A percentile compares a stretch with the other conserved stretches of the same genome.
phyloP scores from a whole-genome alignment of 2,329 filamentous ascomycete genomes.

The Xylaria hypoxylon region DNA sequence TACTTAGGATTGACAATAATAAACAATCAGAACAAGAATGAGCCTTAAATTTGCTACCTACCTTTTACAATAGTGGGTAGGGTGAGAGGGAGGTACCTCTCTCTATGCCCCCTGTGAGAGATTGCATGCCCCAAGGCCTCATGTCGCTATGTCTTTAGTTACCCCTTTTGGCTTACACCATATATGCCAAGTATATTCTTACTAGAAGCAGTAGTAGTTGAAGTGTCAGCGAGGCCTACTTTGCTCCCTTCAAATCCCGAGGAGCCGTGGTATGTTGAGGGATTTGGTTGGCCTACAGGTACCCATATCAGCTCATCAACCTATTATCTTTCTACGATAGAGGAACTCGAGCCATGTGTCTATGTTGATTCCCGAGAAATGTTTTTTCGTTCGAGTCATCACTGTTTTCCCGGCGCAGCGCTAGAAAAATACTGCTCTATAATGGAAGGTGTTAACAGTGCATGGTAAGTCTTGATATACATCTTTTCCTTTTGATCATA shows the following conservation, averaged over 20 bases:
- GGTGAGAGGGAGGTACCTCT: constrained; percentile 24
- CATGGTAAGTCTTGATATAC: background rate
- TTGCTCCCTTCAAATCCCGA: constrained; percentile 31
- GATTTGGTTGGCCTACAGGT: background rate
- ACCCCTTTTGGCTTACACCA: constrained; percentile 4
- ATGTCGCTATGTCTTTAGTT: constrained; percentile 6
- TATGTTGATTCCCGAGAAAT: background rate
- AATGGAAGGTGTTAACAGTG: background rate
- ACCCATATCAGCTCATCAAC: background rate
- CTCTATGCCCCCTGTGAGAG: background rate
- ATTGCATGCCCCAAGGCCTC: constrained; percentile 14
- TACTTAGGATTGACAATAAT: background rate
- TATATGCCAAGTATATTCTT: constrained; percentile 16
- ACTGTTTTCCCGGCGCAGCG: background rate
- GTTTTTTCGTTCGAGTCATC: background rate
- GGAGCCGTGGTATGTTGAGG: background rate
- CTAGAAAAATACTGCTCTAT: background rate
- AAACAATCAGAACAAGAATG: background rate
- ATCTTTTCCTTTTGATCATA: background rate
- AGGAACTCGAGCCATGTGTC: background rate
- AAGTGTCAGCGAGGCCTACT: background rate
- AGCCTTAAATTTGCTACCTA: constrained; percentile 7
- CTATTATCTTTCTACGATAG: background rate
- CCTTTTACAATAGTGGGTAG: constrained; percentile 30
- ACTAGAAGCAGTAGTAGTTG: constrained; percentile 28